Percentiles rank a stretch among this genome's conserved stretches.
Evolutionary conservation across 179 eudicot genomes (phyloP).

Genomic region (Beta lomatogona): DNA sequence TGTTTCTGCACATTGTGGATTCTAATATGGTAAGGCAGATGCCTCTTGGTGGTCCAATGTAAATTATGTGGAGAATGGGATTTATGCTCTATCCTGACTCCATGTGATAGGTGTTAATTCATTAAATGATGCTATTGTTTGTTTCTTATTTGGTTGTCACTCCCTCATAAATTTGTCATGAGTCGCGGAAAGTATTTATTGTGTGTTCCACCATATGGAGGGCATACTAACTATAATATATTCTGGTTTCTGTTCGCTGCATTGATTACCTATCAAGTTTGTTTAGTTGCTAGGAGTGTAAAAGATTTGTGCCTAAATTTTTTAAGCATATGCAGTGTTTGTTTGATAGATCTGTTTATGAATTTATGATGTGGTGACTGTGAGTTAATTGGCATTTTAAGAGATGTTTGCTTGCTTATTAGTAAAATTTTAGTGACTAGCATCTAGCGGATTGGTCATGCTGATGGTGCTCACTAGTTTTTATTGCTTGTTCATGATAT

Average conservation of each 20-base stretch:
- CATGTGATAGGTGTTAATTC: conserved; percentile 29
- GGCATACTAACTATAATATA: conserved; percentile 1
- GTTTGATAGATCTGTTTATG: background rate
- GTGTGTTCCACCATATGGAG: conserved; percentile 1
- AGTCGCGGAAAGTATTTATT: conserved; percentile 10
- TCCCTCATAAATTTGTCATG: background rate
- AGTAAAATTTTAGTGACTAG: background rate
- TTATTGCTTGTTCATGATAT: background rate
- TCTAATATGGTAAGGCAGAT: conserved; percentile 31
- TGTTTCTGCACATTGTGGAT: conserved; percentile 32
- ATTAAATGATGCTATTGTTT: conserved; percentile 31
- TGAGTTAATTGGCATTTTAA: background rate
- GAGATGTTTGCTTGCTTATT: background rate
- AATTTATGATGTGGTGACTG: background rate
- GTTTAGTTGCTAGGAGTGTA: background rate
- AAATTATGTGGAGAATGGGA: conserved; percentile 29
- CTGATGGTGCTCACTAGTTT: background rate
- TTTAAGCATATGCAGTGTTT: background rate
- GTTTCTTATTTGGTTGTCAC: conserved; percentile 28
- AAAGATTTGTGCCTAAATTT: background rate
- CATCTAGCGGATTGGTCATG: background rate
- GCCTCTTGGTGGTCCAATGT: conserved; percentile 46
- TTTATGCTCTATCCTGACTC: conserved; percentile 30
- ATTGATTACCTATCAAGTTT: conserved; percentile 1
- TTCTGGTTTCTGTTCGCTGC: conserved; percentile 26